phyloP scores from a whole-genome alignment of 116 monocot species.

The Iris pallida region DNA sequence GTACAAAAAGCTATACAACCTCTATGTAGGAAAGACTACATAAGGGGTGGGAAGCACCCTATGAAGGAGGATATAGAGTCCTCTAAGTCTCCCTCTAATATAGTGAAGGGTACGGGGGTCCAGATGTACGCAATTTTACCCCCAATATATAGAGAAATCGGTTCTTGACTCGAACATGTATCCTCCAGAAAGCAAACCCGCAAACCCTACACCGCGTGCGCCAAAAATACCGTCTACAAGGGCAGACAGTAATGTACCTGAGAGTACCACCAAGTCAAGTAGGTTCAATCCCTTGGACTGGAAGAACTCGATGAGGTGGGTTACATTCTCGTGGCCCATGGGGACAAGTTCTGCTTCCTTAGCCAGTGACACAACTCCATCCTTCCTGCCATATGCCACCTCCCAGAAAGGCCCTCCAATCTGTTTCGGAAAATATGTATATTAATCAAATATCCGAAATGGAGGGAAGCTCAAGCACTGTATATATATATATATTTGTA shows the following conservation, averaged over 20 bases:
- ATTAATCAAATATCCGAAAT: neutral
- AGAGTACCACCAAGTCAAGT: conserved; percentile 63
- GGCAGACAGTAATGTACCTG: conserved; percentile 18
- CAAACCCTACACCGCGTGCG: too few species aligned
- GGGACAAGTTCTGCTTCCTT: conserved; percentile 45
- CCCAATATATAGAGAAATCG: too few species aligned
- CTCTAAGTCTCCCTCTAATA: too few species aligned
- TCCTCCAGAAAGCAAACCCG: too few species aligned
- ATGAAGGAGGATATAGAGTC: too few species aligned
- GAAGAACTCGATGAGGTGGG: conserved; percentile 77
- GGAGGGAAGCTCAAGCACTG: neutral
- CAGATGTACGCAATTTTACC: too few species aligned
- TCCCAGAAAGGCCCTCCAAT: conserved; percentile 74
- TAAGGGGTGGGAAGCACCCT: too few species aligned
- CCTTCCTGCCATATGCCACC: conserved; percentile 58
- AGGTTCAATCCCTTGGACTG: conserved; percentile 55
- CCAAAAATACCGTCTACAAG: neutral
- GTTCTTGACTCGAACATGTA: too few species aligned
- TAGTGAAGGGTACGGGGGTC: too few species aligned
- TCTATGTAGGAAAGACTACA: too few species aligned
- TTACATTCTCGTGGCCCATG: conserved; percentile 65
- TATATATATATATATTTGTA: too few species aligned
- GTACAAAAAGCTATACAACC: too few species aligned
- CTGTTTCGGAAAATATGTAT: conserved; percentile 13
- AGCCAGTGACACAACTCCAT: conserved; percentile 43